A percentile compares a stretch with the other conserved stretches of the same genome.
These are phyloP conservation scores for Lasiodiplodia hormozganensis DNA, from an alignment of 2,329 filamentous ascomycete species.

Conservation along the genomic window DNA sequence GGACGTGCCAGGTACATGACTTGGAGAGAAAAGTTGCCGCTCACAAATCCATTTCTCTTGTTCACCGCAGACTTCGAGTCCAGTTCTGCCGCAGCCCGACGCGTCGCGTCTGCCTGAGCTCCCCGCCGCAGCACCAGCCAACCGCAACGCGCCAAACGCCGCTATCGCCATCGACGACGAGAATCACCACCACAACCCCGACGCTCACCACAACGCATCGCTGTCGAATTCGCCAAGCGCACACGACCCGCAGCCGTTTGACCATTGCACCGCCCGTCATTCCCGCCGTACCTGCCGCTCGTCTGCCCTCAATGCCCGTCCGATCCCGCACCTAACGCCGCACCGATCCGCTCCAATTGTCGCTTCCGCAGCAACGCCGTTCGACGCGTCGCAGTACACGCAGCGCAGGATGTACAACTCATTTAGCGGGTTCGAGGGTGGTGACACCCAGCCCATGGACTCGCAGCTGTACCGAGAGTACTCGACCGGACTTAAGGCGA, in stretches of 20 bases:
- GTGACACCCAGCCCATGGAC: conserved; percentile 56
- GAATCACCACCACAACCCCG: background rate
- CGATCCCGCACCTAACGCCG: conserved; percentile 22
- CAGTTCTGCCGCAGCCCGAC: background rate
- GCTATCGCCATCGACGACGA: conserved; percentile 3
- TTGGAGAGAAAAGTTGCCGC: conserved; percentile 8
- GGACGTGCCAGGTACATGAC: conserved; percentile 10
- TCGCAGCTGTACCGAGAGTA: conserved; percentile 54
- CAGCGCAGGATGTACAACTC: conserved; percentile 43
- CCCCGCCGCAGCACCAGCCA: background rate
- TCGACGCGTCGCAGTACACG: conserved; percentile 2
- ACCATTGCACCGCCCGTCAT: background rate
- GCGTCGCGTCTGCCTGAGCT: conserved; percentile 24
- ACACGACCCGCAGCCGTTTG: background rate
- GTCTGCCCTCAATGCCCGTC: conserved; percentile 19
- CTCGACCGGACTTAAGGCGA: background rate
- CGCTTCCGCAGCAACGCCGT: background rate
- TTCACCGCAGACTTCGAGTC: conserved; percentile 18
- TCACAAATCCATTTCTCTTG: background rate
- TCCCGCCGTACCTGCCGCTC: background rate
- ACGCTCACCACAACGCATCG: background rate
- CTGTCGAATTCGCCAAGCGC: background rate
- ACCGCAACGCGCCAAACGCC: background rate
- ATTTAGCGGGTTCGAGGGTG: conserved; percentile 48
- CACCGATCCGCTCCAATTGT: conserved; percentile 15